A percentile compares a stretch with the other conserved stretches of the same genome.
phyloP scores from a whole-genome alignment of 768 basidiomycete genomes.

The Hygrophoropsis aurantiaca region DNA sequence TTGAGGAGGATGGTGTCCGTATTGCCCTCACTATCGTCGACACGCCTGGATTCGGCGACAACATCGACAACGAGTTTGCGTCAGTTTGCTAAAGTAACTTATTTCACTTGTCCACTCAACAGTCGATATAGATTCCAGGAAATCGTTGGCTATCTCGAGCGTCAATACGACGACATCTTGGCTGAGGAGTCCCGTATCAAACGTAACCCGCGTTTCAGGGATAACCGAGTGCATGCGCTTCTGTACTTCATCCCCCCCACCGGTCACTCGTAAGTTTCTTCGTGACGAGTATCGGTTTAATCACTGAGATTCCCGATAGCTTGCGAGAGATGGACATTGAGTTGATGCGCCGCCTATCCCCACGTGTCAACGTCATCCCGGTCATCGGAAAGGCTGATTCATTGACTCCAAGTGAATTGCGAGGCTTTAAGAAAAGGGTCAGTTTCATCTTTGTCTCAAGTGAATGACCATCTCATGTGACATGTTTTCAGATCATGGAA shows the following conservation, averaged over 20 bases:
- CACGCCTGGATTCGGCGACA: slow-evolving; percentile 98
- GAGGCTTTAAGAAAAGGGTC: slow-evolving; percentile 93
- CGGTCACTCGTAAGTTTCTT: slow-evolving; percentile 81
- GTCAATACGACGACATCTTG: slow-evolving; percentile 98
- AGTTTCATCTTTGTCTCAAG: no score
- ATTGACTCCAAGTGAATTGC: slow-evolving; percentile 88
- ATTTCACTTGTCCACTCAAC: slow-evolving; percentile 4
- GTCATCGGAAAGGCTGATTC: slow-evolving; percentile 97
- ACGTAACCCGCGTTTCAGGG: slow-evolving; percentile 98
- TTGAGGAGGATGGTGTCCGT: slow-evolving; percentile 97
- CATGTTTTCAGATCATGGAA: slow-evolving; percentile 85
- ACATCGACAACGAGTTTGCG: slow-evolving; percentile 99
- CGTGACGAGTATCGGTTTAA: neutral
- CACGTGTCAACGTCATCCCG: slow-evolving; percentile 98
- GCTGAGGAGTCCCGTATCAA: slow-evolving; percentile 99
- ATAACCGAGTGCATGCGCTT: slow-evolving; percentile 94
- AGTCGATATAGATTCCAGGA: slow-evolving; percentile 77
- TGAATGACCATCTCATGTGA: no score
- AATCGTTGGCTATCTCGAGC: slow-evolving; percentile 94
- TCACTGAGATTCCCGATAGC: slow-evolving; percentile 35
- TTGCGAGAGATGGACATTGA: slow-evolving; percentile 99
- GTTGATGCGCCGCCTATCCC: slow-evolving; percentile 96
- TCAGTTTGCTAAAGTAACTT: slow-evolving; percentile 42
- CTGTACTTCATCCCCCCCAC: slow-evolving; percentile 99
- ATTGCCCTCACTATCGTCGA: slow-evolving; percentile 98